These are phyloP conservation scores for Saccharomyces paradoxus DNA, from an alignment of 805 yeast genomes.

Conservation along the genomic window DNA sequence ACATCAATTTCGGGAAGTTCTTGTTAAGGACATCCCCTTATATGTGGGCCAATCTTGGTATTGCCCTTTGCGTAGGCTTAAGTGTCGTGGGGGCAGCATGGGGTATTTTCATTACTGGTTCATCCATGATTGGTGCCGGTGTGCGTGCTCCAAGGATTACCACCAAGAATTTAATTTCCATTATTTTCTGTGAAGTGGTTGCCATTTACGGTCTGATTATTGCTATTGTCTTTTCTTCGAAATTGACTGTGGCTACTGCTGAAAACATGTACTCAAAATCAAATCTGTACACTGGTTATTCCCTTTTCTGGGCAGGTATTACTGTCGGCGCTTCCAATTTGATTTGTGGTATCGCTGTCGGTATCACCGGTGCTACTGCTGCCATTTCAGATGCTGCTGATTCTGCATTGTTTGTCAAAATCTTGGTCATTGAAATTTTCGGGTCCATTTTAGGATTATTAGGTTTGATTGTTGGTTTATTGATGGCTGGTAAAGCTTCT, in stretches of 20 bases:
- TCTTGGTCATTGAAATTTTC: conserved; percentile 92
- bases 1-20: conserved; percentile 85
- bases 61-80: conserved; percentile 83
- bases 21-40: conserved; percentile 83
- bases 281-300: conserved; percentile 88
- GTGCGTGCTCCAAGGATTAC: conserved; percentile 96
- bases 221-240: conserved; percentile 94
- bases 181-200: conserved; percentile 97
- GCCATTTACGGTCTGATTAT: conserved; percentile 96
- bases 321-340: conserved; percentile 91
- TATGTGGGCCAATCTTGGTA: conserved; percentile 93
- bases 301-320: conserved; percentile 95
- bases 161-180: conserved; percentile 90
- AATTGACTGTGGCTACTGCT: conserved; percentile 61
- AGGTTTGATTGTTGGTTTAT: conserved; percentile 91
- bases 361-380: conserved; percentile 97
- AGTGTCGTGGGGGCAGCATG: conserved; percentile 97
- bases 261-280: conserved; percentile 62
- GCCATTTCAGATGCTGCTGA: conserved; percentile 98
- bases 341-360: conserved; percentile 95
- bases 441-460: conserved; percentile 93
- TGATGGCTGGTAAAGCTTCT: conserved; percentile 93
- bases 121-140: conserved; percentile 95
- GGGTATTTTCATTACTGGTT: conserved; percentile 96
- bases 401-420: conserved; percentile 87